Evolutionary conservation across 176 grass and related monocot species (phyloP).

Genomic region (Carex scoparia): DNA sequence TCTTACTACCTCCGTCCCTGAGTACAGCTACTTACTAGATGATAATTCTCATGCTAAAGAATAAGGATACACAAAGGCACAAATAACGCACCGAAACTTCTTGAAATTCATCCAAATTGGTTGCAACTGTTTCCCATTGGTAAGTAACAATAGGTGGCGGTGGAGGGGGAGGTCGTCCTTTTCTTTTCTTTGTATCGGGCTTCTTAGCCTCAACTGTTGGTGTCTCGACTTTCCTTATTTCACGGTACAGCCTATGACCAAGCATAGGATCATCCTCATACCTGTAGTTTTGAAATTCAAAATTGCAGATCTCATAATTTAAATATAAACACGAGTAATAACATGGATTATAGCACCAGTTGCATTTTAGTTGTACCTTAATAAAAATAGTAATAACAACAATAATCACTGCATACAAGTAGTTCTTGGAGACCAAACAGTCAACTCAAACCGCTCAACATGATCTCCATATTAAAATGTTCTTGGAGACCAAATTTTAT

Average conservation of each 20-base stretch:
- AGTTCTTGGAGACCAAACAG: too few species aligned
- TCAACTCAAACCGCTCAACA: too few species aligned
- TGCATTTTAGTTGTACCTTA: neutral
- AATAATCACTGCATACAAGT: neutral
- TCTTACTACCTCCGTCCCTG: too few species aligned
- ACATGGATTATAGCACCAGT: neutral
- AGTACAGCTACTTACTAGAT: neutral
- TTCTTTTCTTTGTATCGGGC: constrained; percentile 44
- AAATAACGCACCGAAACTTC: constrained; percentile 70
- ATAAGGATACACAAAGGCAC: constrained; percentile 4
- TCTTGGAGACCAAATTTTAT: too few species aligned
- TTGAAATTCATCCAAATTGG: constrained; percentile 83
- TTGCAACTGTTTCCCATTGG: constrained; percentile 84
- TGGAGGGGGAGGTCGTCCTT: constrained; percentile 15
- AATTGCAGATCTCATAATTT: neutral
- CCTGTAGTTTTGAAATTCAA: constrained; percentile 37
- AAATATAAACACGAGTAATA: neutral
- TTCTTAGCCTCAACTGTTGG: constrained; percentile 40
- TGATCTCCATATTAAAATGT: too few species aligned
- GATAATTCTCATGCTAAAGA: neutral
- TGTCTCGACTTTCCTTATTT: constrained; percentile 73
- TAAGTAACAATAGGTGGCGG: constrained; percentile 46
- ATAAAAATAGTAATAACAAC: neutral
- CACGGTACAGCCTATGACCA: constrained; percentile 84
- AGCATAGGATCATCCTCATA: constrained; percentile 84